phyloP scores from a whole-genome alignment of 805 yeast genomes.

The Kuraishia borneana region DNA sequence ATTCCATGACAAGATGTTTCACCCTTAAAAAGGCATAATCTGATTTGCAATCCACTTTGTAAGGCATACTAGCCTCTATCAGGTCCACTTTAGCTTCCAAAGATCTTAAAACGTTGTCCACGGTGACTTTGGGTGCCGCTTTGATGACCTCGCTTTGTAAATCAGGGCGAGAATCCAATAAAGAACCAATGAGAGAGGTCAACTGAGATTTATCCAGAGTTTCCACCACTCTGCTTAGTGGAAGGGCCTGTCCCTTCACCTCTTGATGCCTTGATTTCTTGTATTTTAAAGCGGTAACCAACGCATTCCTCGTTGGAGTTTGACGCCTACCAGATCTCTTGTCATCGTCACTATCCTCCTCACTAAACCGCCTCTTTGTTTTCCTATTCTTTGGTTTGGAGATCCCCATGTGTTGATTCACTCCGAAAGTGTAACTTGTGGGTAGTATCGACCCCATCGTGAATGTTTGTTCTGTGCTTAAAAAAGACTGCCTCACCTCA shows the following conservation, averaged over 20 bases:
- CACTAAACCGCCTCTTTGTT: slow-evolving; percentile 1
- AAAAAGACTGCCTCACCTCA: too few species aligned
- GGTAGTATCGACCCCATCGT: slow-evolving; percentile 3
- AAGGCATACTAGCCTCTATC: slow-evolving; percentile 50
- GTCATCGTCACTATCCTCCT: slow-evolving; percentile 1
- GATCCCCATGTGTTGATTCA: not conserved
- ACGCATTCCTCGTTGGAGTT: not conserved
- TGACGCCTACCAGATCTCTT: not conserved
- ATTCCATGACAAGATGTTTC: slow-evolving; percentile 55
- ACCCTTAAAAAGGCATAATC: slow-evolving; percentile 75
- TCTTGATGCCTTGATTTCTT: not conserved
- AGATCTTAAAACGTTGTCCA: slow-evolving; percentile 36
- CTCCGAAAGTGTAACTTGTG: slow-evolving; percentile 3
- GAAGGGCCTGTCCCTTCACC: slow-evolving; percentile 21
- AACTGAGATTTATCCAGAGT: slow-evolving; percentile 49
- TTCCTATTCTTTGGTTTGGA: not conserved
- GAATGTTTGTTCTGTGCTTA: too few species aligned
- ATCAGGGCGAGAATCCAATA: slow-evolving; percentile 55
- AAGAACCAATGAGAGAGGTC: slow-evolving; percentile 35
- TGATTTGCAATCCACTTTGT: slow-evolving; percentile 58
- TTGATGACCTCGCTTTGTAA: slow-evolving; percentile 36
- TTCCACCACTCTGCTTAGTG: slow-evolving; percentile 56
- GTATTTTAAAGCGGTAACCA: not conserved
- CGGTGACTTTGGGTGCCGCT: slow-evolving; percentile 48
- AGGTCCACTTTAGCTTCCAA: slow-evolving; percentile 32